These are phyloP conservation scores for Elsinoe arachidis DNA, from an alignment of 2,329 filamentous ascomycete genomes.

Conservation along the genomic window DNA sequence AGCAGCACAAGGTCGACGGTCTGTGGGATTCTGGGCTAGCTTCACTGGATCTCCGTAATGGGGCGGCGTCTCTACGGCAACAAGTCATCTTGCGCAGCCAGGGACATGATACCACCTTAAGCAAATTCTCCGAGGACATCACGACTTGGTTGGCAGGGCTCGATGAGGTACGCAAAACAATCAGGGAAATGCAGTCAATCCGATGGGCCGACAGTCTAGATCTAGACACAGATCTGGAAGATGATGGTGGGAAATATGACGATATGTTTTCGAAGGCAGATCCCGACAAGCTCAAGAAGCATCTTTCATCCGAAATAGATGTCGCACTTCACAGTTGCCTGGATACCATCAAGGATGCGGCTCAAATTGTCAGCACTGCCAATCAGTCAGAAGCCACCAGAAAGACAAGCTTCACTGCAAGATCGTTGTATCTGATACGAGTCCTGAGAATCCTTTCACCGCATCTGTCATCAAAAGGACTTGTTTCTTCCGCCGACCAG, in stretches of 20 bases:
- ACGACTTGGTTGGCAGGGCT: slow-evolving; percentile 65
- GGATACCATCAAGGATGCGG: slow-evolving; percentile 25
- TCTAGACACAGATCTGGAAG: slow-evolving; percentile 51
- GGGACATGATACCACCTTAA: slow-evolving; percentile 61
- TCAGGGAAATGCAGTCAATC: slow-evolving; percentile 57
- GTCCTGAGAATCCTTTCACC: slow-evolving; percentile 65
- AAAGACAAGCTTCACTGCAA: slow-evolving; percentile 34
- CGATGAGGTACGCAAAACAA: slow-evolving; percentile 54
- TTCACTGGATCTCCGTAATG: slow-evolving; percentile 20
- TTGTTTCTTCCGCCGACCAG: not conserved
- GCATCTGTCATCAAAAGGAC: slow-evolving; percentile 44
- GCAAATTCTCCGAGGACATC: slow-evolving; percentile 54
- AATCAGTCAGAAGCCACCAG: not conserved
- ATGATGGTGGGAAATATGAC: slow-evolving; percentile 46
- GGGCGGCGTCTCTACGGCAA: slow-evolving; percentile 53
- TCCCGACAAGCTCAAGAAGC: slow-evolving; percentile 49
- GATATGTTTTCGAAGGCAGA: slow-evolving; percentile 64
- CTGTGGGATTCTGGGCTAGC: slow-evolving; percentile 23
- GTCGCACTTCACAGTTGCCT: slow-evolving; percentile 29
- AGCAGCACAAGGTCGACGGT: not conserved
- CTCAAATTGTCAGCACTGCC: not conserved
- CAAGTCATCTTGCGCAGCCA: slow-evolving; percentile 61
- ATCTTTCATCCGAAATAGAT: slow-evolving; percentile 33
- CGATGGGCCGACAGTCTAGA: slow-evolving; percentile 66
- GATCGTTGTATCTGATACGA: slow-evolving; percentile 57